Evolutionary conservation across 2,329 filamentous ascomycete genomes (phyloP).

Genomic region (Fusarium sp.): DNA sequence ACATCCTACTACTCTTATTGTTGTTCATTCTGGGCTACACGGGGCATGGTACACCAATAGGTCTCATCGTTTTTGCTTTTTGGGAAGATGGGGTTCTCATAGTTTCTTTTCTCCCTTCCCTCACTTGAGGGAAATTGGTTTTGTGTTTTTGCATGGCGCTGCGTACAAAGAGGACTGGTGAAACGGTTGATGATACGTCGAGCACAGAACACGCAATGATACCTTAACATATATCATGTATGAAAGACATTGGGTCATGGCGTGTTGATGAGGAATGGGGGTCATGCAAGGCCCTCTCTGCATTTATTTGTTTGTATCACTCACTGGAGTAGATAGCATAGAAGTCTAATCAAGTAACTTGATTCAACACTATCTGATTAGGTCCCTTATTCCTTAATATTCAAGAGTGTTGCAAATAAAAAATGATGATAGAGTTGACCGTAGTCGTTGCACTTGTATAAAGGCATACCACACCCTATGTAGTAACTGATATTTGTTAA

Average conservation of each 20-base stretch:
- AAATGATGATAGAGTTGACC: neutral
- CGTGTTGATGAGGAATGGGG: constrained; percentile 19
- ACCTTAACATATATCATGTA: constrained; percentile 35
- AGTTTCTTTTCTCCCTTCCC: constrained; percentile 3
- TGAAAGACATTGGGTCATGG: constrained; percentile 27
- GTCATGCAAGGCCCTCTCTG: constrained; percentile 13
- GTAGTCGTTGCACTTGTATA: too few relatives aligned
- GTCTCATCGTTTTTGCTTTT: constrained; percentile 23
- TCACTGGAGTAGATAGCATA: constrained; percentile 26
- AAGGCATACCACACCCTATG: too few relatives aligned
- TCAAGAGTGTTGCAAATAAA: neutral
- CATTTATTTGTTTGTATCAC: constrained; percentile 25
- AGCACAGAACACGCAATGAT: constrained; percentile 37
- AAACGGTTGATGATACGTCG: constrained; percentile 34
- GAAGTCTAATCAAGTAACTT: constrained; percentile 27
- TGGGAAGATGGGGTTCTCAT: constrained; percentile 12
- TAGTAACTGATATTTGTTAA: too few relatives aligned
- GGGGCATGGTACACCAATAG: constrained; percentile 24
- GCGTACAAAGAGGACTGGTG: constrained; percentile 42
- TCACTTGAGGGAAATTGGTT: constrained; percentile 24
- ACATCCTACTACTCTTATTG: constrained; percentile 25
- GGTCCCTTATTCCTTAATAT: neutral
- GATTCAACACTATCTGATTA: constrained; percentile 3
- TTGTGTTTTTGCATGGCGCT: constrained; percentile 46
- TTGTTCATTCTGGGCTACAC: constrained; percentile 25